Base-by-base conservation (phyloP, 2,329 filamentous ascomycete genomes). In the Diaporthe sp. region DNA sequence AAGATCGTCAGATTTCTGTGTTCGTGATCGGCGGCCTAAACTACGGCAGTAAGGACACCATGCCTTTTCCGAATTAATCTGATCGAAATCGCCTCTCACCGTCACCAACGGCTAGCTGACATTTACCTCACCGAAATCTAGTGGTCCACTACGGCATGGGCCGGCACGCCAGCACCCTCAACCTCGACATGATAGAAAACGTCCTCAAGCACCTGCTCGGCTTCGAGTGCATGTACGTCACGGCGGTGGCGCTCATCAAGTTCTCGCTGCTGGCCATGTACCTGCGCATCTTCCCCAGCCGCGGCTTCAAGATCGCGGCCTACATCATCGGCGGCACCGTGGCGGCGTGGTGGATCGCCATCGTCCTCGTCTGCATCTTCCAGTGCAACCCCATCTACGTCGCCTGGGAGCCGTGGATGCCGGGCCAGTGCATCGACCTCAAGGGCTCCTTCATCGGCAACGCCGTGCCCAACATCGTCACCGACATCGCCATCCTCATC, bases 371-470 rank as follows among this genome's bases (percentile, higher is more conserved):
- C 22, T 74, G 60, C 39, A 67, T 79, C 17, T 79, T 88, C 78
- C 86, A 86, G 79, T 88, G 86, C 78, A 80, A 77, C 2, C 86
- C 85, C 3, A 81, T 87, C 31, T 44, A 77, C 3, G 84, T 81
- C 65, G 80, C 82, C 1, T 87, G 83, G 82, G 73, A 82, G 34
- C 80, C 80, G 0, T 81, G 74, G n/a, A 74, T 83, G 6, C 28
- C 58, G 1, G 85, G 85, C 1, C 79, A 75, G 3, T 88, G 86
- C 76, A 85, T 87, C 78, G 78, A 86, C 74, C 79, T 84, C 6
- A 83, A 83, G 77, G 81, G 76, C 3, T 82, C 81, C 4, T 86
- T 87, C 68, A 83, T 88, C 67, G 85, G 84, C n/a, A 87, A 87
- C 78, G 83, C 83, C 6, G 81, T 87, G 0, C 85, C 85, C 5